These are phyloP conservation scores for Capsicum chinense DNA, from an alignment of 257 asterid species.

Conservation along the genomic window DNA sequence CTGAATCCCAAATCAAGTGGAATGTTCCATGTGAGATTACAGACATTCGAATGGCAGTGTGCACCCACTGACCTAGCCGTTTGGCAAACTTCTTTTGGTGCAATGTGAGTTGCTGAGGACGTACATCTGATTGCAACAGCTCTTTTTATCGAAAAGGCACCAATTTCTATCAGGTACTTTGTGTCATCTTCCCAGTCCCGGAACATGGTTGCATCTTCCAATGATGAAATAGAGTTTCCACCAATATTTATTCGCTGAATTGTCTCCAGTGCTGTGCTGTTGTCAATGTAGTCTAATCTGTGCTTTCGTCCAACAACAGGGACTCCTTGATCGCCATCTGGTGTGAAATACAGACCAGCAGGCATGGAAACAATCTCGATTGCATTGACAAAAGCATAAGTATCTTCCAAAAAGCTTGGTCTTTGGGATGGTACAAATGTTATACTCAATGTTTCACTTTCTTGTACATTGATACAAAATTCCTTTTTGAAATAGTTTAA, in stretches of 20 bases:
- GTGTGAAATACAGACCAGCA: conserved; percentile 45
- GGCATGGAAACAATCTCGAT: conserved; percentile 55
- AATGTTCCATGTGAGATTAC: conserved; percentile 56
- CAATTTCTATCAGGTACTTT: conserved; percentile 44
- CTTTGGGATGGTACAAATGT: conserved; percentile 47
- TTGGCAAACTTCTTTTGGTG: conserved; percentile 34
- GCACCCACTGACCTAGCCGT: conserved; percentile 44
- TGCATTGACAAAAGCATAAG: conserved; percentile 59
- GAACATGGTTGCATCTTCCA: conserved; percentile 58
- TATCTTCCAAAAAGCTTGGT: conserved; percentile 27
- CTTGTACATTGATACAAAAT: conserved; percentile 48
- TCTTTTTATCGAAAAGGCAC: conserved; percentile 40
- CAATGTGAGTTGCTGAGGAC: conserved; percentile 36
- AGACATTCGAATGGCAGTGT: conserved; percentile 27
- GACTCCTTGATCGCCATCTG: conserved; percentile 46
- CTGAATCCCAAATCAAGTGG: conserved; percentile 66
- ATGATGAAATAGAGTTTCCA: conserved; percentile 55
- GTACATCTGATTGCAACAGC: conserved; percentile 34
- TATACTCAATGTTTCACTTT: conserved; percentile 42
- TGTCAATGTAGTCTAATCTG: conserved; percentile 57
- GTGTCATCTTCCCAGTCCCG: conserved; percentile 63
- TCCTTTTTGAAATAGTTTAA: conserved; percentile 47
- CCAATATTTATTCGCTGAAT: conserved; percentile 63
- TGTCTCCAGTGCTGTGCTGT: conserved; percentile 63
- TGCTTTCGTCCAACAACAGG: conserved; percentile 54